Evolutionary conservation across 2,329 filamentous ascomycete species (phyloP).

Genomic region (Aspergillus niger): DNA sequence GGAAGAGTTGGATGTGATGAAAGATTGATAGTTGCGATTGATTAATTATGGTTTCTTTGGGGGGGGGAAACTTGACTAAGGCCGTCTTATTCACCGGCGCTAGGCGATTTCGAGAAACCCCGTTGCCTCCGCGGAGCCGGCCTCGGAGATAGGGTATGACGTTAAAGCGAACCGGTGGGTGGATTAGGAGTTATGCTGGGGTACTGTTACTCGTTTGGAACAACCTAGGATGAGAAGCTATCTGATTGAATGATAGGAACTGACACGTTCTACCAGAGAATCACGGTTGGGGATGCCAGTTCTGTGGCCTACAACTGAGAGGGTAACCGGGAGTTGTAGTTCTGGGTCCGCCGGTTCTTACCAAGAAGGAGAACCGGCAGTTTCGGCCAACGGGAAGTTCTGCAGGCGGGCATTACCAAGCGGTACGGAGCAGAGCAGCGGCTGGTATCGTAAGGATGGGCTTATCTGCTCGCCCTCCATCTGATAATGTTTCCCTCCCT

Average conservation of each 20-base stretch:
- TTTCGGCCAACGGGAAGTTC: slow-evolving; percentile 14
- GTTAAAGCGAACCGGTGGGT: slow-evolving; percentile 4
- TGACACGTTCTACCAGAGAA: not conserved
- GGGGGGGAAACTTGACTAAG: slow-evolving; percentile 7
- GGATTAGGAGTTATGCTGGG: not conserved
- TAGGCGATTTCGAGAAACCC: slow-evolving; percentile 15
- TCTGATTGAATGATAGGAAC: not conserved
- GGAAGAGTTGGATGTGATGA: slow-evolving; percentile 3
- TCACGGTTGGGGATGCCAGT: too few relatives aligned
- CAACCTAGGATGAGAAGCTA: not conserved
- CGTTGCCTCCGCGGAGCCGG: slow-evolving; percentile 22
- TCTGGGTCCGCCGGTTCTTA: not conserved
- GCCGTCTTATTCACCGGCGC: slow-evolving; percentile 8
- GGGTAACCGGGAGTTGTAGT: not conserved
- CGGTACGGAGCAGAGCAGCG: not conserved
- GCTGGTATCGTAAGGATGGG: not conserved
- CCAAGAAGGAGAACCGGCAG: not conserved
- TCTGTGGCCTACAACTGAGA: not conserved
- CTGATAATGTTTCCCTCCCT: slow-evolving; percentile 13
- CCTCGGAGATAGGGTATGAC: slow-evolving; percentile 21
- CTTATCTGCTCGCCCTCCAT: slow-evolving; percentile 14
- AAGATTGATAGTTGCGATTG: slow-evolving; percentile 15
- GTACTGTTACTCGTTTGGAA: not conserved
- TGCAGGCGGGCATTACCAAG: slow-evolving; percentile 14
- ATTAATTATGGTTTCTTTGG: slow-evolving; percentile 16